Percentiles rank a stretch among this genome's conserved stretches.
Conservation (phyloP, 2,329 filamentous ascomycete species). For the Colletotrichum chlorophyti region DNA sequence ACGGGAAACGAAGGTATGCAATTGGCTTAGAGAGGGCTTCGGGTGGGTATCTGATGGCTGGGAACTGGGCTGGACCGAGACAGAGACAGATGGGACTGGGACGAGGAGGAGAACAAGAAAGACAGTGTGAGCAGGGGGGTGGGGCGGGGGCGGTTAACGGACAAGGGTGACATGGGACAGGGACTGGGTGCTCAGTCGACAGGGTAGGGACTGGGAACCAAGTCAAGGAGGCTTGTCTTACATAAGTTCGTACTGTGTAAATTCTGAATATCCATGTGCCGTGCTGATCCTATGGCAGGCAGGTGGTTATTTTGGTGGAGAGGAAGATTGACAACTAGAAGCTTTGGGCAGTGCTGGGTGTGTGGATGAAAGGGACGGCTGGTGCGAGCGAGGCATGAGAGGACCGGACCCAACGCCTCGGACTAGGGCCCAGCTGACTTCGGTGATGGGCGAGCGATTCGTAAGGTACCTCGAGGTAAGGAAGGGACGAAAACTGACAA, state of each 20-base stretch:
- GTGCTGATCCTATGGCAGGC: too few species aligned
- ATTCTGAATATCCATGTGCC: too few species aligned
- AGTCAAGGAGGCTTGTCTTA: too few species aligned
- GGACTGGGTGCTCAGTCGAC: too few species aligned
- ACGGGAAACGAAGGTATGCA: constrained; percentile 21
- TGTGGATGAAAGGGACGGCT: not conserved
- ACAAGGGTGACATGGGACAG: not conserved
- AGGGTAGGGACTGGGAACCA: too few species aligned
- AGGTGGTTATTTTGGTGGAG: too few species aligned
- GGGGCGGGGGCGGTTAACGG: not conserved
- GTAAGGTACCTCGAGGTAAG: too few species aligned
- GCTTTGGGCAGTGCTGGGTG: not conserved
- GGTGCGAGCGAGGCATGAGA: constrained; percentile 2
- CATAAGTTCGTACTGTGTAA: too few species aligned
- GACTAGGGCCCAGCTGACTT: constrained; percentile 29
- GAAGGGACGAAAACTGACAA: constrained; percentile 20
- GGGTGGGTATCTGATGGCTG: constrained; percentile 24
- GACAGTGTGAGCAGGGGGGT: not conserved
- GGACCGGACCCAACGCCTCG: constrained; percentile 27
- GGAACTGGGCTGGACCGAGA: constrained; percentile 19
- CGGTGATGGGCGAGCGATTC: constrained; percentile 21
- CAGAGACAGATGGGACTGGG: constrained; percentile 1
- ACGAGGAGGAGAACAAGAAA: not conserved
- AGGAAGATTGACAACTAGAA: not conserved
- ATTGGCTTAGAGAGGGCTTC: constrained; percentile 25